phyloP scores from a whole-genome alignment of 192 early-diverging fungal genomes.

The Oehlia diaphana region DNA sequence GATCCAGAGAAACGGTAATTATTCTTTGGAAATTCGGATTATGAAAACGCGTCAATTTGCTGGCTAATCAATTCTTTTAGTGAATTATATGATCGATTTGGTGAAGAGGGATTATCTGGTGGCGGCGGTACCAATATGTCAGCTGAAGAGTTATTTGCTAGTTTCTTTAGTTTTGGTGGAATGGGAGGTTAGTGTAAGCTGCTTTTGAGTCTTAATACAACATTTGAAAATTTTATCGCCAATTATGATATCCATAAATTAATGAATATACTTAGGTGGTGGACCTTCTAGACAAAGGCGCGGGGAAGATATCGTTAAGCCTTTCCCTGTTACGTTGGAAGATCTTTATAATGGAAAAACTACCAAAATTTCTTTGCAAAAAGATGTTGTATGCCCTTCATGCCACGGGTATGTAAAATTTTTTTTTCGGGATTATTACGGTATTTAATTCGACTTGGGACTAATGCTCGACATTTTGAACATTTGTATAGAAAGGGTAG shows the following conservation, averaged over 20 bases:
- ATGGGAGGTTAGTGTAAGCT: constrained; percentile 41
- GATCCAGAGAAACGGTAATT: constrained; percentile 65
- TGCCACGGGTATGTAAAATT: constrained; percentile 55
- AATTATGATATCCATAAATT: neutral
- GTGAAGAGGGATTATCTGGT: constrained; percentile 82
- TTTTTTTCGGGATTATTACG: constrained; percentile 25
- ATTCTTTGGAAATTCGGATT: neutral
- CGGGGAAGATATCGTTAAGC: constrained; percentile 63
- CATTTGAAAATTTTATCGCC: neutral
- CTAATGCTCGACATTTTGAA: neutral
- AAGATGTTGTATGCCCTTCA: constrained; percentile 67
- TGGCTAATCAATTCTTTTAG: constrained; percentile 30
- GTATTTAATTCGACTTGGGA: constrained; percentile 44
- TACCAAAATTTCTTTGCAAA: constrained; percentile 78
- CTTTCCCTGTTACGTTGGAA: constrained; percentile 84
- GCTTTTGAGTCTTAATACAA: neutral
- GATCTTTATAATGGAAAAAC: constrained; percentile 92
- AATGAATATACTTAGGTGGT: constrained; percentile 20
- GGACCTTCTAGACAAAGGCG: constrained; percentile 41
- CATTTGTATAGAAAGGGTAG: constrained; percentile 75
- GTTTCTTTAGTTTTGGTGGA: constrained; percentile 74
- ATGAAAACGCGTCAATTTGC: neutral
- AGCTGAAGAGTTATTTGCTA: constrained; percentile 84
- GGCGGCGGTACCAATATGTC: constrained; percentile 66
- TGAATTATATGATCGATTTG: constrained; percentile 87